phyloP scores from a whole-genome alignment of 352 stramenopile species.

The Phytophthora constricta region DNA sequence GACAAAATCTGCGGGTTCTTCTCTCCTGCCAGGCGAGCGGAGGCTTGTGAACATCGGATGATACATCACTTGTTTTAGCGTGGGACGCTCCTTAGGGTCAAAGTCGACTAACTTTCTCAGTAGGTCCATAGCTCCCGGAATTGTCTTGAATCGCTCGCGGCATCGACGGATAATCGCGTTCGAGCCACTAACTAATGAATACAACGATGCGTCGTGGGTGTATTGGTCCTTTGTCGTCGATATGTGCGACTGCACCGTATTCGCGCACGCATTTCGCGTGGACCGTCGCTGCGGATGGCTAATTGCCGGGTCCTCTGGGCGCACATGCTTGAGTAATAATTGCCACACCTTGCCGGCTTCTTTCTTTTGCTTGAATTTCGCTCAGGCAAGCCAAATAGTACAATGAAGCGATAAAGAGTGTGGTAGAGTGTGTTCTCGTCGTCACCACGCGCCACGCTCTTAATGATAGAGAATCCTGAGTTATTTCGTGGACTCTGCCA shows the following conservation, averaged over 20 bases:
- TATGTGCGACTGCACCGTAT: slow-evolving; percentile 9
- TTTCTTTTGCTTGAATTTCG: slow-evolving; percentile 52
- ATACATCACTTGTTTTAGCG: slow-evolving; percentile 69
- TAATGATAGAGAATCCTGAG: slow-evolving; percentile 74
- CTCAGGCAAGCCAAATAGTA: slow-evolving; percentile 94
- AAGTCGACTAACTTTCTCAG: slow-evolving; percentile 68
- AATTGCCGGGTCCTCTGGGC: slow-evolving; percentile 42
- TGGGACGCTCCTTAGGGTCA: slow-evolving; percentile 63
- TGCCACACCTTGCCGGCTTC: slow-evolving; percentile 61
- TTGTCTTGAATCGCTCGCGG: slow-evolving; percentile 51
- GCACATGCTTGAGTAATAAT: slow-evolving; percentile 67
- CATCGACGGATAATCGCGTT: slow-evolving; percentile 59
- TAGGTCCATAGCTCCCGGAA: slow-evolving; percentile 55
- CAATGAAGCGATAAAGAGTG: slow-evolving; percentile 96
- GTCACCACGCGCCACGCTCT: slow-evolving; percentile 59
- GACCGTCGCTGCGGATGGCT: slow-evolving; percentile 23
- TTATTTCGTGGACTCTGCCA: slow-evolving; percentile 55
- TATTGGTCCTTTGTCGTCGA: slow-evolving; percentile 47
- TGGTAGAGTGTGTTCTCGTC: slow-evolving; percentile 92
- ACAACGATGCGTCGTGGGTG: slow-evolving; percentile 48
- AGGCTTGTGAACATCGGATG: slow-evolving; percentile 65
- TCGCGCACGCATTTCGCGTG: slow-evolving; percentile 23
- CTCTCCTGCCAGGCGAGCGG: slow-evolving; percentile 14
- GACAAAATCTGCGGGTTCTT: slow-evolving; percentile 51
- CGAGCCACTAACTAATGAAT: slow-evolving; percentile 55